Evolutionary conservation across 192 early-diverging fungal genomes (phyloP).

Genomic region (Entophlyctis luteolus): DNA sequence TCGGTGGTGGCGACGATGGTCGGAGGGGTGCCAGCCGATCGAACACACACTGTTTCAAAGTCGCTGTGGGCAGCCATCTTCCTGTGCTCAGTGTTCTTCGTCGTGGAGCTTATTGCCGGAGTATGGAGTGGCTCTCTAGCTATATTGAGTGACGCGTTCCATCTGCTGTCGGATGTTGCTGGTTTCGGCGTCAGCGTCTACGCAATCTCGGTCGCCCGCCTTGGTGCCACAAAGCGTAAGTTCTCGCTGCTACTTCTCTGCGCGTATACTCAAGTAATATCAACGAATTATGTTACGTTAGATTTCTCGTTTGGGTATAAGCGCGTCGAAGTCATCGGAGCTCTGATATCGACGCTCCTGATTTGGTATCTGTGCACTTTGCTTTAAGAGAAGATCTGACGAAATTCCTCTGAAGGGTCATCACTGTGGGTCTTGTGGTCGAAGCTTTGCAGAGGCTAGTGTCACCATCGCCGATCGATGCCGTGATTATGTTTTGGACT

Average conservation of each 20-base stretch:
- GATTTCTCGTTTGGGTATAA: slow-evolving; percentile 56
- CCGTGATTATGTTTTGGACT: slow-evolving; percentile 42
- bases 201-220: slow-evolving; percentile 51
- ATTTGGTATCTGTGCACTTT: slow-evolving; percentile 64
- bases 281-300: not conserved
- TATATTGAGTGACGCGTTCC: slow-evolving; percentile 71
- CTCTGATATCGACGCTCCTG: slow-evolving; percentile 62
- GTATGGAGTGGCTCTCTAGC: slow-evolving; percentile 53
- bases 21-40: no score
- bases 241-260: not conserved
- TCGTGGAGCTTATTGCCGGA: slow-evolving; percentile 61
- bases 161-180: slow-evolving; percentile 66
- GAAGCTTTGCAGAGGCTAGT: slow-evolving; percentile 67
- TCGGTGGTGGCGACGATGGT: no score
- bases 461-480: slow-evolving; percentile 1
- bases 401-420: no score
- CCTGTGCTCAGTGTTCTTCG: slow-evolving; percentile 60
- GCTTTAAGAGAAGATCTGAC: no score
- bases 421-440: slow-evolving; percentile 63
- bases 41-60: no score
- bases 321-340: slow-evolving; percentile 70
- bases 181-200: slow-evolving; percentile 70
- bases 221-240: not conserved
- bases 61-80: slow-evolving; percentile 51
- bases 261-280: not conserved